Conservation (phyloP, 495 filamentous ascomycete genomes). For the Tetracladium setigerum region DNA sequence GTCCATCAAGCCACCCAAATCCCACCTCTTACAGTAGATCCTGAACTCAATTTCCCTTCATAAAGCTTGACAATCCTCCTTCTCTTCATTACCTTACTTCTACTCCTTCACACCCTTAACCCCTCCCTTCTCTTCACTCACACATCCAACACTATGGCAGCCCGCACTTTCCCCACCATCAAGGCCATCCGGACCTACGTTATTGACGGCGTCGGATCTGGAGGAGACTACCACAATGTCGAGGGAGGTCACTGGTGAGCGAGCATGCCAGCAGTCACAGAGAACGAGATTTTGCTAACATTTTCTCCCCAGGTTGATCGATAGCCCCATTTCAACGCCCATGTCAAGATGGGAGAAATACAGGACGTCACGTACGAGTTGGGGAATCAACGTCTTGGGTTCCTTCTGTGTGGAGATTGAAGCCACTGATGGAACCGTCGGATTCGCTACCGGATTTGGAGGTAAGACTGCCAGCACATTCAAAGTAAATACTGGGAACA, state of each 20-base stretch:
- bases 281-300: neutral
- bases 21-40: too few species aligned
- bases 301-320: constrained; percentile 55
- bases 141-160: constrained; percentile 28
- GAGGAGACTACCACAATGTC: constrained; percentile 93
- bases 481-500: neutral
- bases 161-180: constrained; percentile 58
- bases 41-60: too few species aligned
- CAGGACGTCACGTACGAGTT: constrained; percentile 77
- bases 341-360: constrained; percentile 87
- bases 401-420: constrained; percentile 93
- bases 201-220: constrained; percentile 77
- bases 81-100: too few species aligned
- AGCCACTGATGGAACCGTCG: constrained; percentile 79
- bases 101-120: too few species aligned
- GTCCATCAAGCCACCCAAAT: too few species aligned
- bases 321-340: constrained; percentile 83
- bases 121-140: neutral
- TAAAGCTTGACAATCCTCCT: too few species aligned
- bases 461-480: constrained; percentile 36
- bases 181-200: constrained; percentile 75
- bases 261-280: neutral
- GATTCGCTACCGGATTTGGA: constrained; percentile 89
- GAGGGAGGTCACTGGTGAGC: constrained; percentile 75
- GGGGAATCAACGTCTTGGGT: constrained; percentile 92